phyloP scores from a whole-genome alignment of 2,329 filamentous ascomycete species.

The Sclerotiophoma versabilis region DNA sequence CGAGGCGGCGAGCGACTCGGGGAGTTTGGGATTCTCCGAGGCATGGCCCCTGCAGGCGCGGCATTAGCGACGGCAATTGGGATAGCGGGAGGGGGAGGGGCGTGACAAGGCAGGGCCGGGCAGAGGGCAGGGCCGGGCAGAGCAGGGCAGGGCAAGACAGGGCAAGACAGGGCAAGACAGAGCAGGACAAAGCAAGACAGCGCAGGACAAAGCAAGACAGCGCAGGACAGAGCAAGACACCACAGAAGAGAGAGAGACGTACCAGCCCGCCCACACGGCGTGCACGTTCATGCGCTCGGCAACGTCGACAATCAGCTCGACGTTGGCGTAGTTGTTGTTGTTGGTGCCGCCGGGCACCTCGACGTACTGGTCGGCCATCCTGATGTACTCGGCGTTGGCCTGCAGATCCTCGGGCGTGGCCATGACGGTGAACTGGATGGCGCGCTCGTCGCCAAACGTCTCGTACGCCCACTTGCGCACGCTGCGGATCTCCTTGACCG shows the following conservation, averaged over 20 bases:
- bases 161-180: too few species aligned
- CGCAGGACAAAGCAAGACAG: too few species aligned
- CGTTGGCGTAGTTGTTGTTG: slow-evolving; percentile 99
- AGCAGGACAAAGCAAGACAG: too few species aligned
- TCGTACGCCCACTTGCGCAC: slow-evolving; percentile 99
- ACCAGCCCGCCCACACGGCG: slow-evolving; percentile 99
- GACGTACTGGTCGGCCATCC: slow-evolving; percentile 99
- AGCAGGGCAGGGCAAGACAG: too few species aligned
- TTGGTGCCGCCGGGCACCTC: slow-evolving; percentile 98
- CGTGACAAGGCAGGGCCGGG: too few species aligned
- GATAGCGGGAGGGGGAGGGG: background rate
- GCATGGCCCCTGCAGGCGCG: slow-evolving; percentile 72
- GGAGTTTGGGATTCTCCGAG: slow-evolving; percentile 97
- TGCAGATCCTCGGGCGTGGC: slow-evolving; percentile 96
- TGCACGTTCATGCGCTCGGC: slow-evolving; percentile 98
- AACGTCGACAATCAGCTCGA: slow-evolving; percentile 98
- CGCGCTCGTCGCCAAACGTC: slow-evolving; percentile 96
- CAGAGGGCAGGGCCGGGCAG: too few species aligned
- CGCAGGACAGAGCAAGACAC: background rate
- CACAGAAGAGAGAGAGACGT: slow-evolving; percentile 48
- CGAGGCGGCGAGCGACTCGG: slow-evolving; percentile 92
- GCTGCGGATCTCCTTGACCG: slow-evolving; percentile 98
- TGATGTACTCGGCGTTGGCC: slow-evolving; percentile 98
- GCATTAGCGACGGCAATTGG: slow-evolving; percentile 22
- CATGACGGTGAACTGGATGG: slow-evolving; percentile 99